Evolutionary conservation across 305 asterid genomes (phyloP).

Genomic region (Fraxinus paxiana): DNA sequence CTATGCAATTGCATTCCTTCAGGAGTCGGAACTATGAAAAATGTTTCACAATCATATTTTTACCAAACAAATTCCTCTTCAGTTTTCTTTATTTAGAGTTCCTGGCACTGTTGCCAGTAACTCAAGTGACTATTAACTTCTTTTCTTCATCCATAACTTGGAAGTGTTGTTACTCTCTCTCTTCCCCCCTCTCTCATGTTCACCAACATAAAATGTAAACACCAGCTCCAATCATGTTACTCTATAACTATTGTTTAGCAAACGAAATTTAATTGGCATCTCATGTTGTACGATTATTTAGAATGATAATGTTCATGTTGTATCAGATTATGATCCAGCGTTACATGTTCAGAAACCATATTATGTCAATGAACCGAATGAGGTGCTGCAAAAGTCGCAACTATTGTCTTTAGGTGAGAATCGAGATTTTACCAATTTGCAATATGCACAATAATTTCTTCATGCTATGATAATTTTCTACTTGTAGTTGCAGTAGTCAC

Average conservation of each 20-base stretch:
- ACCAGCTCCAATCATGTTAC: background rate
- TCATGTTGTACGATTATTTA: background rate
- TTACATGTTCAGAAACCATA: constrained; percentile 38
- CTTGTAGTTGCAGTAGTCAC: background rate
- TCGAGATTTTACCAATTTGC: constrained; percentile 15
- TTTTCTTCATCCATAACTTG: background rate
- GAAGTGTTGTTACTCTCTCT: background rate
- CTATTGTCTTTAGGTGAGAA: constrained; percentile 64
- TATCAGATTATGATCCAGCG: constrained; percentile 39
- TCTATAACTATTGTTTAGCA: background rate
- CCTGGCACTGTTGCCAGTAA: background rate
- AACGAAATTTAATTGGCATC: background rate
- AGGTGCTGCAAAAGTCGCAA: constrained; percentile 53
- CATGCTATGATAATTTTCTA: background rate
- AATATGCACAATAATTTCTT: background rate
- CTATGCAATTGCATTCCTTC: background rate
- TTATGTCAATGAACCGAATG: constrained; percentile 44
- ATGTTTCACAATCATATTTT: background rate
- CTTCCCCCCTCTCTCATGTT: background rate
- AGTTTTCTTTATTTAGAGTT: background rate
- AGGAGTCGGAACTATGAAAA: background rate
- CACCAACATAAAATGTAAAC: background rate
- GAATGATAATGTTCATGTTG: background rate
- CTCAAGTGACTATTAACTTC: background rate
- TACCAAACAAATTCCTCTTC: background rate